Percentiles rank a stretch among this genome's conserved stretches.
These are phyloP conservation scores for Barbatosphaeria neglecta DNA, from an alignment of 495 filamentous ascomycete genomes.

Conservation along the genomic window DNA sequence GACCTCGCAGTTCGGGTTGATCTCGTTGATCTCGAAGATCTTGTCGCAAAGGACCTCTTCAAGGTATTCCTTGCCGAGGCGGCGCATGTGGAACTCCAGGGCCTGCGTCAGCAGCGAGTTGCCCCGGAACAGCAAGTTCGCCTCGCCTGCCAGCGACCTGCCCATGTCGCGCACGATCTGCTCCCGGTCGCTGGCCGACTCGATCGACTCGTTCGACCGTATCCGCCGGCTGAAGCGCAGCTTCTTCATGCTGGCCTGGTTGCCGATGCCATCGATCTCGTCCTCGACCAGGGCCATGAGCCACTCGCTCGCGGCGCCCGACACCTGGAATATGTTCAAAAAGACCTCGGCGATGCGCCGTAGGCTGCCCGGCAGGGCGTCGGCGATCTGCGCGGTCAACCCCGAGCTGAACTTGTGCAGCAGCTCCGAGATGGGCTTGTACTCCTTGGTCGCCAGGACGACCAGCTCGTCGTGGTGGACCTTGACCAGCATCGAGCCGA, in stretches of 20 bases:
- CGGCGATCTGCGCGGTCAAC: conserved; percentile 73
- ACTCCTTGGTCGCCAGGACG: conserved; percentile 77
- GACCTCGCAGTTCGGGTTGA: conserved; percentile 87
- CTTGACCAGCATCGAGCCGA: conserved; percentile 83
- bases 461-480: conserved; percentile 76
- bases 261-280: conserved; percentile 87
- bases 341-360: conserved; percentile 74
- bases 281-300: conserved; percentile 87
- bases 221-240: conserved; percentile 65
- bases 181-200: conserved; percentile 42
- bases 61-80: conserved; percentile 85
- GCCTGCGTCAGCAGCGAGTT: conserved; percentile 93
- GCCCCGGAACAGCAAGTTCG: conserved; percentile 89
- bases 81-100: conserved; percentile 88
- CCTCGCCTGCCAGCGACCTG: conserved; percentile 59
- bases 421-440: conserved; percentile 70
- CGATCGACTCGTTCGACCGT: conserved; percentile 67
- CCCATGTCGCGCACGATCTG: conserved; percentile 49
- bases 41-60: conserved; percentile 80
- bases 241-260: conserved; percentile 57
- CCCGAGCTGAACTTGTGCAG: conserved; percentile 75
- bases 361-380: conserved; percentile 64
- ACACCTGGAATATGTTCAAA: conserved; percentile 91
- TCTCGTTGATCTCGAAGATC: conserved; percentile 73
- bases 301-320: conserved; percentile 81